These are phyloP conservation scores for Penicillium parvum DNA, from an alignment of 495 filamentous ascomycete genomes.

Conservation along the genomic window DNA sequence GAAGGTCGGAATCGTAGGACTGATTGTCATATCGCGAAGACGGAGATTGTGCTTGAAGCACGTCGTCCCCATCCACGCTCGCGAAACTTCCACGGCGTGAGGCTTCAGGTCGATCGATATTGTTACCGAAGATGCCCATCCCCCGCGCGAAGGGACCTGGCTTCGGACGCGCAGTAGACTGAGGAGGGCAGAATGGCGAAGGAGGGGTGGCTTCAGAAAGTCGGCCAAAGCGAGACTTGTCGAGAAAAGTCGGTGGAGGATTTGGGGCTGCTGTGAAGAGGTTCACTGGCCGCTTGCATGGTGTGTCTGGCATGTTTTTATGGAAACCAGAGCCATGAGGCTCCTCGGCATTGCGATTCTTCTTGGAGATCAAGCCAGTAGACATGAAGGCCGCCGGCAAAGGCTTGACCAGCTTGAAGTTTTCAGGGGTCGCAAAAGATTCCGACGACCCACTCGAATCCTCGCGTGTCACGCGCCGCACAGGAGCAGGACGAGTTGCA, in stretches of 20 bases:
- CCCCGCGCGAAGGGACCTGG: constrained; percentile 61
- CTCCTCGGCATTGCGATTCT: constrained; percentile 57
- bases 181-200: constrained; percentile 56
- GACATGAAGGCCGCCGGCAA: constrained; percentile 86
- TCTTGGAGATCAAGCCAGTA: constrained; percentile 90
- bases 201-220: constrained; percentile 63
- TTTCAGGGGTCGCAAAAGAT: constrained; percentile 75
- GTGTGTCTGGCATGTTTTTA: constrained; percentile 78
- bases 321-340: constrained; percentile 28
- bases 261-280: constrained; percentile 60
- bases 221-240: constrained; percentile 48
- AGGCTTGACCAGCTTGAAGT: constrained; percentile 78
- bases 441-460: constrained; percentile 45
- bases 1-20: constrained; percentile 66
- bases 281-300: constrained; percentile 78
- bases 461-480: constrained; percentile 36
- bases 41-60: constrained; percentile 49
- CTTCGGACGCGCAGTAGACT: constrained; percentile 34
- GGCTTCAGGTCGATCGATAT: constrained; percentile 44
- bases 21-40: constrained; percentile 55
- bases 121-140: constrained; percentile 63
- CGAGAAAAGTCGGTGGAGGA: constrained; percentile 47
- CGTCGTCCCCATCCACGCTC: constrained; percentile 73
- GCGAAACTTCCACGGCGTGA: constrained; percentile 69
- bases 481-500: constrained; percentile 47